Evolutionary conservation across 2,329 filamentous ascomycete genomes (phyloP), one percentile per base, ranked within the genome.

Genomic region (Magnaporthiopsis incrustans): DNA sequence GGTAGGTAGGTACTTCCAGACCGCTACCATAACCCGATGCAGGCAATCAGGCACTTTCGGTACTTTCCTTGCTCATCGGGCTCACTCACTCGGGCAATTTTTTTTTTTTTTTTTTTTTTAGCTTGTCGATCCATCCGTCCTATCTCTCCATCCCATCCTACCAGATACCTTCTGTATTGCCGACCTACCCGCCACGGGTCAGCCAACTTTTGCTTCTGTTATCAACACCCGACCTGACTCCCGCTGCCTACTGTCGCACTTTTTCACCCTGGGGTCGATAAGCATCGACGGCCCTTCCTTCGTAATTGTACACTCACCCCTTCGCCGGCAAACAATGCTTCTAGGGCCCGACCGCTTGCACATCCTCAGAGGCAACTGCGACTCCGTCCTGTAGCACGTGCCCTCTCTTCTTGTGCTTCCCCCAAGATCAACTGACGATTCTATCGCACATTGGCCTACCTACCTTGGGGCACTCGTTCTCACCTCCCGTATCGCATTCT

Each of bases 361-460:
- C 18, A 35, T 26, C 62, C 33, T 38, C 62, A 59, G 56, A 58
- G 33, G 56, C 57, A 61, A 56, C 60, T 30, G 35, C 62, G 33
- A n/a, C 57, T 63, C 53, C 25, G 27, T 59, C 32, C 57, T 50
- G 33, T 38, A 57, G 62, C 62, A 63, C 62, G 62, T 63, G 62
- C 62, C 53, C 57, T 44, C 32, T 57, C 44, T n/a, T 50, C 18
- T 57, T 44, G 7, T 5, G 15, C 18, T 26, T 38, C n/a, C 59
- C 59, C 6, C 25, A 12, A 26, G 38, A 4, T 60, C 33, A 33
- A 26, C 18, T n/a, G 22, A 44, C 18, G 30, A 60, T 14, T 35
- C 58, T 12, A 25, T 32, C 12, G 33, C 59, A 25, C 12, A 30
- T 30, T 33, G 6, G 18, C 33, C 59, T 25, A 15, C 18, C 33